Evolutionary conservation across 2,329 filamentous ascomycete species (phyloP).

Genomic region (Talaromyces piceae): DNA sequence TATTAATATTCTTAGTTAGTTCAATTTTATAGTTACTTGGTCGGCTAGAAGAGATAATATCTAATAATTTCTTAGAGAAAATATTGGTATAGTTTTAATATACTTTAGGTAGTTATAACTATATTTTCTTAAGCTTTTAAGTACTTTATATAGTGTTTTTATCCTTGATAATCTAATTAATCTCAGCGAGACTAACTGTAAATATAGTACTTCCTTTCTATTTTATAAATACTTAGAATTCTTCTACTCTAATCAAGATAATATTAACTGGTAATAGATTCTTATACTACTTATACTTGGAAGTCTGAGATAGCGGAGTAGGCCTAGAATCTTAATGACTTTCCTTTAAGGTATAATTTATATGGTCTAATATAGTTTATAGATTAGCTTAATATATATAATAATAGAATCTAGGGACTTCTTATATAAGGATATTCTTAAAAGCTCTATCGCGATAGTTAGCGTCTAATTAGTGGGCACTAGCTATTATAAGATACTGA

Average conservation of each 20-base stretch:
- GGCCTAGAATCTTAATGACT: neutral
- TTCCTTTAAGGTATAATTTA: neutral
- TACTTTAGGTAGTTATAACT: neutral
- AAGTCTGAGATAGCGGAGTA: neutral
- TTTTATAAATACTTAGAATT: neutral
- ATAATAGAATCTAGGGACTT: neutral
- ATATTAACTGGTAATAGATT: neutral
- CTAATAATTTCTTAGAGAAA: neutral
- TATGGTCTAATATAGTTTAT: neutral
- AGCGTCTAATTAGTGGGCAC: neutral
- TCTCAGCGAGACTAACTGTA: neutral
- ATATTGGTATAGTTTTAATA: conserved; percentile 1
- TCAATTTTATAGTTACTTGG: neutral
- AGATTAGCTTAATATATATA: neutral
- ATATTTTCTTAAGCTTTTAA: neutral
- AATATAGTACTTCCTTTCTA: neutral
- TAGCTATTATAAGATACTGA: neutral
- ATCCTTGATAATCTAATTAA: conserved; percentile 1
- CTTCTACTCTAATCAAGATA: neutral
- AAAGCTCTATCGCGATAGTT: neutral
- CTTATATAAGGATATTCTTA: neutral
- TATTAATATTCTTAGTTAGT: neutral
- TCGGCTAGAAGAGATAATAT: neutral
- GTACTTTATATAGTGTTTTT: conserved; percentile 1
- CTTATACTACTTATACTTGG: neutral